Evolutionary conservation across 2,329 filamentous ascomycete genomes (phyloP).

Genomic region (Hypoxylon sp.): DNA sequence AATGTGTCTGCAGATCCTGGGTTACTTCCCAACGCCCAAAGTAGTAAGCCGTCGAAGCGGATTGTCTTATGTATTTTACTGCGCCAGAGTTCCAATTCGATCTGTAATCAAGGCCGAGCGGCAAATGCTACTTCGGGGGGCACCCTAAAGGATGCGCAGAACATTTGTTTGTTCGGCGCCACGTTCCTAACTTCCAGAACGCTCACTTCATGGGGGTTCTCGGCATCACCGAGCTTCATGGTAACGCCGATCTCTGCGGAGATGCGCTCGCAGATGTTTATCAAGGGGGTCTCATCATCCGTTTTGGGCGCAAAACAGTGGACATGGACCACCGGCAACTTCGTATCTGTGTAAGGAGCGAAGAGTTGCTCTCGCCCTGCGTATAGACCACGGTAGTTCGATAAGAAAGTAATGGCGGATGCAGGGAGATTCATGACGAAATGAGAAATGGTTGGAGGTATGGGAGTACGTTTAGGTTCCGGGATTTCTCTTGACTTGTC

Average conservation of each 20-base stretch:
- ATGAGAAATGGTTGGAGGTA: conserved; percentile 86
- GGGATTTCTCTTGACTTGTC: conserved; percentile 55
- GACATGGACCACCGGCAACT: conserved; percentile 88
- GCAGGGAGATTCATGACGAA: conserved; percentile 99
- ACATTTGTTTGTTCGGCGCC: conserved; percentile 95
- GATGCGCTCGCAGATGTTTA: conserved; percentile 77
- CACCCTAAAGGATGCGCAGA: conserved; percentile 91
- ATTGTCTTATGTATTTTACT: conserved; percentile 23
- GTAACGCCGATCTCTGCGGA: conserved; percentile 71
- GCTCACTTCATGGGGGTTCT: conserved; percentile 64
- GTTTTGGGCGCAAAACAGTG: conserved; percentile 93
- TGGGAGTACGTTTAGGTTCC: conserved; percentile 60
- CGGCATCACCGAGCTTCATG: conserved; percentile 68
- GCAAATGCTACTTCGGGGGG: conserved; percentile 87
- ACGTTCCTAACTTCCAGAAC: conserved; percentile 86
- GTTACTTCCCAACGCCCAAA: conserved; percentile 26
- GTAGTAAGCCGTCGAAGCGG: conserved; percentile 29
- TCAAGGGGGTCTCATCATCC: conserved; percentile 76
- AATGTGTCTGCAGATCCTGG: conserved; percentile 29
- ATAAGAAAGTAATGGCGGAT: conserved; percentile 86
- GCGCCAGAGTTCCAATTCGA: conserved; percentile 19
- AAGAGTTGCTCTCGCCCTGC: conserved; percentile 78
- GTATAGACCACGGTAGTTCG: conserved; percentile 83
- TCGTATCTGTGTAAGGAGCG: conserved; percentile 67
- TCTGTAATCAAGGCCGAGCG: conserved; percentile 42